Evolutionary conservation across 768 basidiomycete genomes (phyloP).

Genomic region (Pisolithus sp.): DNA sequence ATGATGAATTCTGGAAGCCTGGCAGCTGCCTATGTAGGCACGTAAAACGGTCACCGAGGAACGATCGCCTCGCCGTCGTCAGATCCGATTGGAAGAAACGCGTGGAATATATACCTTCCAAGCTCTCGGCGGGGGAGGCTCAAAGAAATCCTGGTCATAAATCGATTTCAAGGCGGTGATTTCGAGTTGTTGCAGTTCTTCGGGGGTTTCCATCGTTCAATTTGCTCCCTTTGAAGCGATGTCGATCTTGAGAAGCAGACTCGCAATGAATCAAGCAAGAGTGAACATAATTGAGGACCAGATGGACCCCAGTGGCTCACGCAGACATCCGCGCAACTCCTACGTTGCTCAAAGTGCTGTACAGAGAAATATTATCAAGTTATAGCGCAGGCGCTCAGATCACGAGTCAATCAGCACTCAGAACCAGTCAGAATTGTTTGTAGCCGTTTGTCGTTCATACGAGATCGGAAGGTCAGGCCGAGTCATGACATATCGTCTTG

Average conservation of each 20-base stretch:
- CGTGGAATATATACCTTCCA: conserved; percentile 58
- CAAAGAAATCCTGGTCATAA: conserved; percentile 70
- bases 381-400: background rate
- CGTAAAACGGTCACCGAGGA: too few relatives aligned
- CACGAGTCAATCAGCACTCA: background rate
- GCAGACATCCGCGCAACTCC: conserved; percentile 46
- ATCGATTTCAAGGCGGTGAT: conserved; percentile 77
- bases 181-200: conserved; percentile 63
- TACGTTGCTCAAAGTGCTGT: background rate
- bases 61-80: too few relatives aligned
- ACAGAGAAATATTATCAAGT: background rate
- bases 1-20: conserved; percentile 74
- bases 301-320: conserved; percentile 71
- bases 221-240: conserved; percentile 8
- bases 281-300: conserved; percentile 59
- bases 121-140: conserved; percentile 67
- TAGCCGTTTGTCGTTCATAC: conserved; percentile 3
- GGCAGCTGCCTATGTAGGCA: conserved; percentile 47
- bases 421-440: conserved; percentile 17
- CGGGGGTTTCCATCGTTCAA: conserved; percentile 61
- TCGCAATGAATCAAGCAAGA: conserved; percentile 25
- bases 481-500: too few relatives aligned
- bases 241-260: conserved; percentile 8
- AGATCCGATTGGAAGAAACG: conserved; percentile 1
- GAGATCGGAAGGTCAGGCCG: too few relatives aligned